Evolutionary conservation across 352 stramenopile species (phyloP), one percentile per base, ranked within the genome.

Genomic region (Pythium aristosporum): DNA sequence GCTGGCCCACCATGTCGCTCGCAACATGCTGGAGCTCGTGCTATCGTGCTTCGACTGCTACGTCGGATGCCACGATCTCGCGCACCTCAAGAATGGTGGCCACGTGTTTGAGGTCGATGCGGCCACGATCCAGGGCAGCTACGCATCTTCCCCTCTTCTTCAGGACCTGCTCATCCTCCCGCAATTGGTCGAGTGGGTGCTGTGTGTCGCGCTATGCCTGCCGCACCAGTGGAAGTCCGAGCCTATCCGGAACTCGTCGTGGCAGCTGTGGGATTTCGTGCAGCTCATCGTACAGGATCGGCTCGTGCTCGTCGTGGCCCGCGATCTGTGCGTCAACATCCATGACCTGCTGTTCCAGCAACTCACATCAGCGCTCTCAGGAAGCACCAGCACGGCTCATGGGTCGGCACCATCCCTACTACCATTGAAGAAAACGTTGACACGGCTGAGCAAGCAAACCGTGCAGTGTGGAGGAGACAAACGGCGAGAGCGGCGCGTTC

Each of bases 321-420:
- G 79, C 23, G 73, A 79, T 53, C n/a, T 77, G 4, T 64, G 70
- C 7, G 68, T 84, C 21, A 88, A 89, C 47, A 47, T 85, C 0
- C 81, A 89, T 65, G 72, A 82, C 23, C 41, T 85, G n/a, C 59
- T 91, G 9, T 88, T 76, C 44, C 77, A 87, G 50, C 76, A 88
- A 61, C 63, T 88, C 5, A 67, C 57, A 5, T 77, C 69, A 0
- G 77, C 71, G 6, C 48, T 82, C 15, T 54, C 65, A 28, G 25
- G 25, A n/a, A 66, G 65, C 42, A 44, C 12, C 59, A n/a, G 21
- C 12, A 44, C 57, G 34, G 53, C 50, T 28, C 25, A 28, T 28
- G 25, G 2, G 5, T 30, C 54, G 30, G 21, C 15, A 15, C 15
- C 25, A 25, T 8, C 15, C 13, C 28, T 72, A 9, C 50, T 47